Base-by-base conservation (phyloP, 1,139 yeast genomes). In the Yamadazyma songkhlaensis region DNA sequence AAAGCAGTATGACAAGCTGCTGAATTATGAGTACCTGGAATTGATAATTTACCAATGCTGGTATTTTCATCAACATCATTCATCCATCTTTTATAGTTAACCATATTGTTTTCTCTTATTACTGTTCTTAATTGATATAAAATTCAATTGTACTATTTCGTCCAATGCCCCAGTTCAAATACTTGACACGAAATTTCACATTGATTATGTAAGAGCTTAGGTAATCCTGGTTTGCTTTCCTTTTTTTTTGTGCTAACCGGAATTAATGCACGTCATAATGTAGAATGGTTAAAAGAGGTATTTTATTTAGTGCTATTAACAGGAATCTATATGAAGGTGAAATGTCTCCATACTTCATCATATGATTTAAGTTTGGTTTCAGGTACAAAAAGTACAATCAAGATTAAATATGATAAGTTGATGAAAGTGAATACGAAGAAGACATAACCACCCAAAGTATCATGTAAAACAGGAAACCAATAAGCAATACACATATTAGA, bases 1-100 rank as follows among this genome's bases (percentile, higher is more conserved):
- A 84, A 67, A 1, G 92, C 84, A n/a, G 76, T 64, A 57, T 82
- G 81, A 51, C 77, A 77, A 9, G 94, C 92, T 9, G 85, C 88
- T 24, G 87, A 72, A 54, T 84, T 84, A 64, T 85, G 95, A 12
- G 94, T 84, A 11, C 94, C 95, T 5, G 94, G 89, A 40, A 84
- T 68, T 0, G 90, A 69, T 41, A 85, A 67, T 46, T 72, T 63
- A 6, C 83, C 67, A 35, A 84, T 46, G 28, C 55, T 54, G 29
- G 72, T 64, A 56, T 79, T 67, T 56, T 81, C 86, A 41, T 66
- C 60, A 41, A 83, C 54, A 10, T 72, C 68, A 31, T 60, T 57
- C 64, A 80, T 62, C 94, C 94, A 84, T 35, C 62, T 42, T 47
- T 57, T 57, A 50, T 64, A 68, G 42, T 67, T 49, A 32, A 69